These are phyloP conservation scores for Colletotrichum plurivorum DNA, from an alignment of 2,329 filamentous ascomycete species.

Conservation along the genomic window DNA sequence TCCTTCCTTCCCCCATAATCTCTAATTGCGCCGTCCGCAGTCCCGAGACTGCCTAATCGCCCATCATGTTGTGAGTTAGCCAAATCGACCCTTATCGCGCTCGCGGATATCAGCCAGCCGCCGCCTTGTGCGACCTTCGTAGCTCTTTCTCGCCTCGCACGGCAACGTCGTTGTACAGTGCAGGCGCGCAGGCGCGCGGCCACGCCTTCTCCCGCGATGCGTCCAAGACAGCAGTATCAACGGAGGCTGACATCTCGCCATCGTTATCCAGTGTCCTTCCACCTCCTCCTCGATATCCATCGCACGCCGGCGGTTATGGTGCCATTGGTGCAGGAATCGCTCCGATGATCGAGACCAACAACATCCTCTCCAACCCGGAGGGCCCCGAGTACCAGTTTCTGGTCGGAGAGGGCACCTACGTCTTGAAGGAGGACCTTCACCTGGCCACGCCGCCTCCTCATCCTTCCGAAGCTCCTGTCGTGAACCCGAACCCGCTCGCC, in stretches of 20 bases:
- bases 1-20: neutral
- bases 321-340: conserved; percentile 76
- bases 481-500: conserved; percentile 91
- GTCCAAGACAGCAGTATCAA: neutral
- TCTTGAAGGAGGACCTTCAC: conserved; percentile 90
- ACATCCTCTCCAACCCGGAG: conserved; percentile 83
- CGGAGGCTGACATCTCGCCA: conserved; percentile 14
- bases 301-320: conserved; percentile 80
- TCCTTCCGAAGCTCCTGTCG: conserved; percentile 89
- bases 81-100: neutral
- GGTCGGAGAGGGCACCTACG: conserved; percentile 96
- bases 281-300: conserved; percentile 87
- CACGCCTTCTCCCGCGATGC: neutral
- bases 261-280: conserved; percentile 79
- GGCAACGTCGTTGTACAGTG: neutral
- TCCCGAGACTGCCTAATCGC: conserved; percentile 12
- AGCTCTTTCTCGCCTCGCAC: neutral
- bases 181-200: conserved; percentile 2
- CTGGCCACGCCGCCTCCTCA: conserved; percentile 96
- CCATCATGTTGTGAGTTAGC: conserved; percentile 40
- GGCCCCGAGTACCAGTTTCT: conserved; percentile 91
- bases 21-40: neutral
- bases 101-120: neutral
- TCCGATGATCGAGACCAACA: conserved; percentile 94
- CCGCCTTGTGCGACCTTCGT: conserved; percentile 1